Conservation (phyloP, 2,329 filamentous ascomycete species). For the Exophiala oligosperma region DNA sequence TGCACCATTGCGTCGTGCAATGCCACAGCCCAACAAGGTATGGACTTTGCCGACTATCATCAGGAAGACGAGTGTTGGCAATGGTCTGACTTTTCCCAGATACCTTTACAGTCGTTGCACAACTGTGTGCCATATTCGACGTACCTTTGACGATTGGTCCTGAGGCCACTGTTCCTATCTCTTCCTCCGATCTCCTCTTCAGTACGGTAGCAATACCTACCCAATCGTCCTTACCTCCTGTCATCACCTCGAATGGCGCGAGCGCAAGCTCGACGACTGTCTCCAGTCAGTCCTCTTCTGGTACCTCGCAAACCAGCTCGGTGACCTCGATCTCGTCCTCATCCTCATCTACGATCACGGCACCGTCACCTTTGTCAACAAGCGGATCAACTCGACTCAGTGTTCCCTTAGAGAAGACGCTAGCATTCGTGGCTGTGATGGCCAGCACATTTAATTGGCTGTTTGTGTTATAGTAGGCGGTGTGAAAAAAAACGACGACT, state of each 20-base stretch:
- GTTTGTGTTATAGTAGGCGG: conserved; percentile 1
- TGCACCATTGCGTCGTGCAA: conserved; percentile 24
- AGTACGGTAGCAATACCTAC: conserved; percentile 21
- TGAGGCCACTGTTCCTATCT: conserved; percentile 21
- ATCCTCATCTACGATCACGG: conserved; percentile 3
- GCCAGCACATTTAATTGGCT: conserved; percentile 6
- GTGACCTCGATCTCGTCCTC: conserved; percentile 2
- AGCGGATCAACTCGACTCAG: conserved; percentile 3
- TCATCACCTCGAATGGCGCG: conserved; percentile 9
- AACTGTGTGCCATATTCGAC: conserved; percentile 26
- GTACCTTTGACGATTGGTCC: conserved; percentile 23
- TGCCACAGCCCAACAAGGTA: conserved; percentile 25
- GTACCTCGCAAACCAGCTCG: background rate
- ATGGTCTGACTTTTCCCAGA: conserved; percentile 8
- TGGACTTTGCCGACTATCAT: background rate
- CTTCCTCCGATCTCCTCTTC: conserved; percentile 21
- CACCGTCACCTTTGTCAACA: conserved; percentile 7
- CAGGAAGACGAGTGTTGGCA: too few relatives aligned
- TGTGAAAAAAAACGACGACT: conserved; percentile 2
- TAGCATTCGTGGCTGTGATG: conserved; percentile 7
- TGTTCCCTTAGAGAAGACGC: conserved; percentile 1
- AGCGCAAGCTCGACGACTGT: background rate
- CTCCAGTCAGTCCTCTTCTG: background rate
- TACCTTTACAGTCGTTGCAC: conserved; percentile 23
- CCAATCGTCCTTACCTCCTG: conserved; percentile 18